Percentiles rank a stretch among this genome's conserved stretches.
These are phyloP conservation scores for Microcos paniculata DNA, from an alignment of 345 rosid genomes.

Conservation along the genomic window DNA sequence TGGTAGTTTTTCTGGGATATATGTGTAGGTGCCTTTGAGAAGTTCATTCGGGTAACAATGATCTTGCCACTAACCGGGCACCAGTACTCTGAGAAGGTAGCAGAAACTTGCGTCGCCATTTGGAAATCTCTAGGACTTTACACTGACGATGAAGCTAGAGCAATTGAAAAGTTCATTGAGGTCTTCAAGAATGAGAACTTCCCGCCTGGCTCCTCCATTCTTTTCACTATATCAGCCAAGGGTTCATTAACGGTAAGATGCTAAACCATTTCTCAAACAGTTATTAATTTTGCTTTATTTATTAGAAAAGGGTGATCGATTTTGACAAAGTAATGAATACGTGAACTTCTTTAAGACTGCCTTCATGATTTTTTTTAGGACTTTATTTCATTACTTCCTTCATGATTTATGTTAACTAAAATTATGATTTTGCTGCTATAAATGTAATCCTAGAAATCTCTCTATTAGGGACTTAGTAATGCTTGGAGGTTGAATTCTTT, in stretches of 20 bases:
- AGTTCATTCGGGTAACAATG: conserved; percentile 59
- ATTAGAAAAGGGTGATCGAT: background rate
- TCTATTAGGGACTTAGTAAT: too few species aligned
- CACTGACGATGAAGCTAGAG: conserved; percentile 72
- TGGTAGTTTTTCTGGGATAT: too few species aligned
- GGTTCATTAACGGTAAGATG: conserved; percentile 60
- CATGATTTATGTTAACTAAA: too few species aligned
- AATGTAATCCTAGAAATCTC: too few species aligned
- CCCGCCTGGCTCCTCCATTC: conserved; percentile 72
- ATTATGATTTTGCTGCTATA: too few species aligned
- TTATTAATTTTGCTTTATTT: background rate
- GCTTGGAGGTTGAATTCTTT: too few species aligned
- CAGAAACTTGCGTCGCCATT: conserved; percentile 63
- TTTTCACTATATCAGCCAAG: conserved; percentile 50
- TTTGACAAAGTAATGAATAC: background rate
- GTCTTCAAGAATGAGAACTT: conserved; percentile 61
- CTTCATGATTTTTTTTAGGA: too few species aligned
- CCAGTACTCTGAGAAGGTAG: conserved; percentile 71
- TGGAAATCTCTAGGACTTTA: conserved; percentile 77
- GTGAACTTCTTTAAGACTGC: background rate
- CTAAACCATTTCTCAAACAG: background rate
- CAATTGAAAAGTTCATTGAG: conserved; percentile 53
- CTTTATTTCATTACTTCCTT: too few species aligned
- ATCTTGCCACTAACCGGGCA: conserved; percentile 62
- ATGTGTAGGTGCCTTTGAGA: conserved; percentile 60